Base-by-base conservation (phyloP, 148 eudicot species). In the Amaranthus cruentus region DNA sequence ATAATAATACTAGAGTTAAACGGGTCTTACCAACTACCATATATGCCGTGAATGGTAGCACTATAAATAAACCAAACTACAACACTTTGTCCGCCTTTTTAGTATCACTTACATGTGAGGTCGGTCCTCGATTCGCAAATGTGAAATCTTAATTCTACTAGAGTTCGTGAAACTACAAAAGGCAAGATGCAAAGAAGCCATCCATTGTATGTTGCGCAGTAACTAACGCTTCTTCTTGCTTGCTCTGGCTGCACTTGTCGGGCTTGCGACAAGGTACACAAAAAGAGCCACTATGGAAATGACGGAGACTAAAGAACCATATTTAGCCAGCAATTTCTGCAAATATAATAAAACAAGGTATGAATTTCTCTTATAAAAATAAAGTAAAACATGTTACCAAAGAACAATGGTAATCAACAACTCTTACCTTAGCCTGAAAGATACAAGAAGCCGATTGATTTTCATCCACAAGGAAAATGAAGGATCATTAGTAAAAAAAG, bases 301-400 rank as follows among this genome's bases (percentile, higher is more conserved):
- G 54, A 89, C 96, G 3, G 98, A 89, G 47, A 90, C 81, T 60
- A 87, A 73, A 68, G 96, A 85, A n/a, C 98, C 98, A 18, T 93
- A 93, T 69, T 93, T 86, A 21, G 82, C 90, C 86, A 93, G 80
- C 83, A 93, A 75, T 66, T 84, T 90, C 98, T 93, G 96, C 85
- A 86, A 61, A 74, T 66, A 4, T 57, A 12, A 18, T 15, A 47
- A 59, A 58, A 59, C 42, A 14, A 57, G 66, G 55, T 4, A 74
- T 48, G 56, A 59, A 52, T 69, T 28, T 28, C 61, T 13, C 55
- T 1, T 52, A 38, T 3, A 62, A 53, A 65, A 18, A 50, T 6
- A 4, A 9, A 65, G 38, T 14, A 47, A 44, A 28, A 0, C 38
- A 28, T 28, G 38, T 28, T 28, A 28, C 38, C 38, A 28, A 28